These are phyloP conservation scores for Flaveria linearis DNA, from an alignment of 129 eudicot species.

Conservation along the genomic window DNA sequence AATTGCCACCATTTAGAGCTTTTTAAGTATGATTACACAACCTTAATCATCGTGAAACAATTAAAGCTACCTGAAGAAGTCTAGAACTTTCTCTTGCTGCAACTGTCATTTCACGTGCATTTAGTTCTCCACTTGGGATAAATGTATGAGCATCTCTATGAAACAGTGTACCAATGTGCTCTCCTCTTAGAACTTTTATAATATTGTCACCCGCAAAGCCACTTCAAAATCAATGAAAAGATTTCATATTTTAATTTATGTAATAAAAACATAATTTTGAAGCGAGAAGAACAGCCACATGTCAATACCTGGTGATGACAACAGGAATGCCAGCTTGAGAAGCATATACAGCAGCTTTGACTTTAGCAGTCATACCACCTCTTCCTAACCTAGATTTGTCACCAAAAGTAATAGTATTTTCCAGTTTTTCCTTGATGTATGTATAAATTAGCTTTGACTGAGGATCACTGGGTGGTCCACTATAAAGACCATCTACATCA, in stretches of 20 bases:
- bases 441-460: conserved; percentile 75
- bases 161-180: conserved; percentile 76
- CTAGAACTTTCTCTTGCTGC: conserved; percentile 95
- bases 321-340: conserved; percentile 95
- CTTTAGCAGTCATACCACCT: conserved; percentile 99
- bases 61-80: conserved; percentile 67
- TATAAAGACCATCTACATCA: conserved; percentile 94
- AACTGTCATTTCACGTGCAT: conserved; percentile 85
- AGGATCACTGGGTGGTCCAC: conserved; percentile 94
- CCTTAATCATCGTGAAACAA: conserved; percentile 19
- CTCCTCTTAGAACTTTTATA: conserved; percentile 64
- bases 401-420: conserved; percentile 83
- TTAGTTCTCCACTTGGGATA: conserved; percentile 57
- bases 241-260: conserved; percentile 6
- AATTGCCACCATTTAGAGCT: not conserved
- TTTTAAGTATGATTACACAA: not conserved
- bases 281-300: not conserved
- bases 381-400: conserved; percentile 93
- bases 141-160: conserved; percentile 78
- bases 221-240: conserved; percentile 41
- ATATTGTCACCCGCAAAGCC: conserved; percentile 82
- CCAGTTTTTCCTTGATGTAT: conserved; percentile 79
- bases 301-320: conserved; percentile 77
- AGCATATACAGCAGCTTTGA: conserved; percentile 95
- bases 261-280: not conserved